These are phyloP conservation scores for Zangia roseola DNA, from an alignment of 768 basidiomycete genomes.

Conservation along the genomic window DNA sequence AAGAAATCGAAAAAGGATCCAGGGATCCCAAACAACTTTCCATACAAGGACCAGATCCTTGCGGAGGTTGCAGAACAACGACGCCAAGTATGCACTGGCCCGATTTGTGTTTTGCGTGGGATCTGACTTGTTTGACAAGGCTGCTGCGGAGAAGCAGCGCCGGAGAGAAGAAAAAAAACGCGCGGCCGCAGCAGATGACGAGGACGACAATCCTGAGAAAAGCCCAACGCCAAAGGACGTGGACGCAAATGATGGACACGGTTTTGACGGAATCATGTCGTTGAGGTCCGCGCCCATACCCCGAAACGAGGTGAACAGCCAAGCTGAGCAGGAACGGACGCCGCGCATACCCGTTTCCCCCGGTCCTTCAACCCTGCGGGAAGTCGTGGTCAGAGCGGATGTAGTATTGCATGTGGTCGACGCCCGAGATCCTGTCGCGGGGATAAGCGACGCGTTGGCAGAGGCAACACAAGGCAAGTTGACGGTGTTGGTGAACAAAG, in stretches of 20 bases:
- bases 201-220: slow-evolving; percentile 28
- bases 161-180: slow-evolving; percentile 68
- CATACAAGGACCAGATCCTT: slow-evolving; percentile 91
- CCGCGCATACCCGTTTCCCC: slow-evolving; percentile 23
- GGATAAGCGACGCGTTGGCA: slow-evolving; percentile 64
- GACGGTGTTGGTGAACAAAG: slow-evolving; percentile 81
- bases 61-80: slow-evolving; percentile 87
- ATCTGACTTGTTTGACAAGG: slow-evolving; percentile 39
- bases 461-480: slow-evolving; percentile 44
- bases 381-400: slow-evolving; percentile 73
- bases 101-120: not conserved
- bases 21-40: slow-evolving; percentile 91
- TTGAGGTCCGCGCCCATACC: slow-evolving; percentile 9
- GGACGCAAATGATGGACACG: slow-evolving; percentile 28
- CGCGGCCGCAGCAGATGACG: slow-evolving; percentile 33
- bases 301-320: not conserved
- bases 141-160: slow-evolving; percentile 71
- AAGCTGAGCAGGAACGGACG: slow-evolving; percentile 1
- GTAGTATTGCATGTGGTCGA: slow-evolving; percentile 81
- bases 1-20: slow-evolving; percentile 70
- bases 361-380: slow-evolving; percentile 28
- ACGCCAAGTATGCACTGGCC: slow-evolving; percentile 47
- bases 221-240: slow-evolving; percentile 28
- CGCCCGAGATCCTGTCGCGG: slow-evolving; percentile 76
- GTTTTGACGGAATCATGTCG: slow-evolving; percentile 40